Base-by-base conservation (phyloP, 306 rosid genomes). In the Cicer arietinum region DNA sequence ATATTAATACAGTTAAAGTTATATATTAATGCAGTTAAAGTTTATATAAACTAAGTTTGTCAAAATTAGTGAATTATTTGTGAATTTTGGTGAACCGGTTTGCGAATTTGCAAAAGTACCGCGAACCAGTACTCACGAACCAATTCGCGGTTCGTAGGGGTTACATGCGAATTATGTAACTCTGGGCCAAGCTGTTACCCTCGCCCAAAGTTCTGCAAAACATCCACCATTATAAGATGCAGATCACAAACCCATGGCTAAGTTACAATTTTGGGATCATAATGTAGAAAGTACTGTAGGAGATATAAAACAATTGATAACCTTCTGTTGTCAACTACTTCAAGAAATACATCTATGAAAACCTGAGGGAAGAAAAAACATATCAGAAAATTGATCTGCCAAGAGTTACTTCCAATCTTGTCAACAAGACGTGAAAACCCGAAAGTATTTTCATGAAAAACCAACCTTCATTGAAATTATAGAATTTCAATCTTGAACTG, bases 191-290 rank as follows among this genome's bases (percentile, higher is more conserved):
- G 82, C 98, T 86, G 73, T 85, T 83, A 73, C 72, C 81, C 81
- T 94, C 97, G 35, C 97, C 97, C 85, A 88, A 75, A 63, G 86
- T 87, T 83, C 98, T 94, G 97, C 54, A 73, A 54, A 85, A 46
- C 66, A 56, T 73, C 45, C 30, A 76, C 70, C 71, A 64, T 22
- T 10, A 40, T 77, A 46, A 83, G 77, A 60, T 9, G 79, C 22
- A 83, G 48, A 43, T n/a, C 37, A 46, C 41, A 59, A 84, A 61
- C 18, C 18, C 52, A 70, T 43, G 64, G 59, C 2, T 46, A 39
- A 64, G 76, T 22, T 25, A 71, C 39, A 11, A 37, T 3, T 8
- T 50, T 48, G 12, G 4, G 56, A 39, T 39, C 22, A 30, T 1
- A 51, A 45, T 44, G 48, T 3, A 52, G 73, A 43, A 17, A 48